Evolutionary conservation across 495 filamentous ascomycete species (phyloP).

Genomic region (Talaromyces adpressus): DNA sequence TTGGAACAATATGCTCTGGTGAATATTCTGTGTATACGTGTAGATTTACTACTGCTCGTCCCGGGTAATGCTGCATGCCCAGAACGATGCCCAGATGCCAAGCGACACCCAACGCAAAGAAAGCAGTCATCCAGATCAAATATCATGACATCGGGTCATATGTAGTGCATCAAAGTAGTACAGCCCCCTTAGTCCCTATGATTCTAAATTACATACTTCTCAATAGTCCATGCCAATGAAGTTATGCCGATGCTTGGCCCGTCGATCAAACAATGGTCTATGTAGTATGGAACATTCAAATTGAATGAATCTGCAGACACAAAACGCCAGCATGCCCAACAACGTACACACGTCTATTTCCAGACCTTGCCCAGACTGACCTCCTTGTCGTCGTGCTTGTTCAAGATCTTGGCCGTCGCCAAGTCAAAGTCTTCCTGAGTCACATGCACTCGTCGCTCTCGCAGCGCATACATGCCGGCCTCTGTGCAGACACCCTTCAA

Average conservation of each 20-base stretch:
- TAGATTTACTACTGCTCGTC: too few relatives aligned
- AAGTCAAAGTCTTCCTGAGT: slow-evolving; percentile 99
- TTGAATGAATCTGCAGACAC: background rate
- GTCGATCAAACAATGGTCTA: background rate
- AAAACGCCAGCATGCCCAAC: background rate
- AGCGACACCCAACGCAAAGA: background rate
- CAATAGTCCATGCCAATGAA: slow-evolving; percentile 1
- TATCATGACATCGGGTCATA: background rate
- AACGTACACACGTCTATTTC: slow-evolving; percentile 55
- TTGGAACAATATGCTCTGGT: too few relatives aligned
- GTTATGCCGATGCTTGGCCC: slow-evolving; percentile 3
- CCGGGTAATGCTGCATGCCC: too few relatives aligned
- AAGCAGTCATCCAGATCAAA: background rate
- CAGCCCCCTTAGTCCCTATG: background rate
- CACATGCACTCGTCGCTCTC: slow-evolving; percentile 92
- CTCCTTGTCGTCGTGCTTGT: slow-evolving; percentile 99
- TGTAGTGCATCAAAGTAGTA: background rate
- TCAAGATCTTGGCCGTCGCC: slow-evolving; percentile 97
- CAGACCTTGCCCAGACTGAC: slow-evolving; percentile 82
- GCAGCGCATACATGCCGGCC: slow-evolving; percentile 93
- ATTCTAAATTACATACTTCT: background rate
- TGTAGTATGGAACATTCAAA: background rate
- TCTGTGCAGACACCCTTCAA: slow-evolving; percentile 96
- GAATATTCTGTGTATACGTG: too few relatives aligned
- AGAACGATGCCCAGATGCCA: background rate